phyloP scores from a whole-genome alignment of 2,329 filamentous ascomycete species.

The Penicillium sp. region DNA sequence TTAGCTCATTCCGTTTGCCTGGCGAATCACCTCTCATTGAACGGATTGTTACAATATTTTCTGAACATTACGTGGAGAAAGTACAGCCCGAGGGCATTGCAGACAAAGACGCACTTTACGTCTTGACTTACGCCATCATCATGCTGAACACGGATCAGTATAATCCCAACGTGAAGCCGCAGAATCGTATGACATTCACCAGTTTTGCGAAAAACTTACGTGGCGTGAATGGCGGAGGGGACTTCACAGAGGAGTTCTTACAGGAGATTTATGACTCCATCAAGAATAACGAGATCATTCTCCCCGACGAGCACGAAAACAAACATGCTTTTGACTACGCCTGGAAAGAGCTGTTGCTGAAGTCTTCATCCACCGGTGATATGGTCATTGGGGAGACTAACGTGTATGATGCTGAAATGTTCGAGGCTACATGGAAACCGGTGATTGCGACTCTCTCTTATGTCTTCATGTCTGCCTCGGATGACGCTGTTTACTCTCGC shows the following conservation, averaged over 20 bases:
- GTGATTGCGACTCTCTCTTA: slow-evolving; percentile 94
- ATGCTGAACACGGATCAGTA: slow-evolving; percentile 97
- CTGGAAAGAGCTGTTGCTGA: slow-evolving; percentile 90
- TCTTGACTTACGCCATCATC: slow-evolving; percentile 94
- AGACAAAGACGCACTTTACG: slow-evolving; percentile 83
- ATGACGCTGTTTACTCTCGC: slow-evolving; percentile 91
- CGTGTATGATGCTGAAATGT: slow-evolving; percentile 97
- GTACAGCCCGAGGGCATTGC: slow-evolving; percentile 72
- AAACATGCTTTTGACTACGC: slow-evolving; percentile 96
- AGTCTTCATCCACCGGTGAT: slow-evolving; percentile 73
- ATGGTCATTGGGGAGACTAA: slow-evolving; percentile 85
- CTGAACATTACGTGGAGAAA: slow-evolving; percentile 76
- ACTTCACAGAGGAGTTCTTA: slow-evolving; percentile 83
- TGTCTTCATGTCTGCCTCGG: slow-evolving; percentile 97
- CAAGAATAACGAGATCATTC: slow-evolving; percentile 88
- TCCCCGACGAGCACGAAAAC: slow-evolving; percentile 96
- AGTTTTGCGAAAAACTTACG: slow-evolving; percentile 89
- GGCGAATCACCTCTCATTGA: slow-evolving; percentile 93
- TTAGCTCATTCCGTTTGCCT: slow-evolving; percentile 89
- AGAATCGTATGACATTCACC: slow-evolving; percentile 78
- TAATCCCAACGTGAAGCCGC: slow-evolving; percentile 77
- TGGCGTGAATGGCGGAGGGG: slow-evolving; percentile 80
- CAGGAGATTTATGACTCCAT: slow-evolving; percentile 89
- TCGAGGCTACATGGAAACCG: slow-evolving; percentile 91
- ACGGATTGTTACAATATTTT: slow-evolving; percentile 83